These are phyloP conservation scores for Avicennia marina DNA, from an alignment of 257 asterid species.

Conservation along the genomic window DNA sequence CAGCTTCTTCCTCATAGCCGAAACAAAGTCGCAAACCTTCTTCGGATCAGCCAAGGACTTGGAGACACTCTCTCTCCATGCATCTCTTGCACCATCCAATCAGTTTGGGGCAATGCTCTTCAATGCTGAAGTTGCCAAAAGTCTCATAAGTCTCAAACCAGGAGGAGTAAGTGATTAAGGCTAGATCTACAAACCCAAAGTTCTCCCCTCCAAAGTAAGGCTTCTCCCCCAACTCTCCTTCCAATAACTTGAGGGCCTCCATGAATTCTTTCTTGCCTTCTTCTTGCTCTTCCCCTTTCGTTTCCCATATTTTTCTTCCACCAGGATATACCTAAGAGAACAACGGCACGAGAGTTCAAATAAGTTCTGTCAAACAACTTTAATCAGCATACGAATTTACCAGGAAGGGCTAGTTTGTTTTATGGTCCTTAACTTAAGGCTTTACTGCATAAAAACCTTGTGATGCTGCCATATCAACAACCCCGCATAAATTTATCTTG, in stretches of 20 bases:
- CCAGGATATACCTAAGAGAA: not conserved
- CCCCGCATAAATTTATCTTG: no score
- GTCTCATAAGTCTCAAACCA: constrained; percentile 39
- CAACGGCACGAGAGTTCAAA: no score
- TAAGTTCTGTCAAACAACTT: no score
- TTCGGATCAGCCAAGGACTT: constrained; percentile 32
- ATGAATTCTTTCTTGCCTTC: constrained; percentile 24
- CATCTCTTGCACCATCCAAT: constrained; percentile 38
- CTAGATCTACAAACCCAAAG: constrained; percentile 35
- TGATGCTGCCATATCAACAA: no score
- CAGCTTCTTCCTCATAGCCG: constrained; percentile 7
- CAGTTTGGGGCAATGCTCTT: constrained; percentile 31
- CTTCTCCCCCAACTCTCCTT: constrained; percentile 37
- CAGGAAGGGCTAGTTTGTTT: no score
- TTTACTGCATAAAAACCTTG: no score
- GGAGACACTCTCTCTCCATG: constrained; percentile 28
- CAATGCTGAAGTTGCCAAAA: constrained; percentile 29
- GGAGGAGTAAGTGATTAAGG: constrained; percentile 19
- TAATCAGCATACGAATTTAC: no score
- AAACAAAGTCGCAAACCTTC: constrained; percentile 19
- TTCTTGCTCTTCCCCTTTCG: constrained; percentile 37
- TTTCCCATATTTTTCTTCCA: constrained; percentile 4
- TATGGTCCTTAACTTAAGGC: no score
- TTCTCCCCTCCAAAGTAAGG: constrained; percentile 44
- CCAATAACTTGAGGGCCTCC: constrained; percentile 28